Evolutionary conservation across 2,329 filamentous ascomycete species (phyloP).

Genomic region (Dactylonectria estremocensis): DNA sequence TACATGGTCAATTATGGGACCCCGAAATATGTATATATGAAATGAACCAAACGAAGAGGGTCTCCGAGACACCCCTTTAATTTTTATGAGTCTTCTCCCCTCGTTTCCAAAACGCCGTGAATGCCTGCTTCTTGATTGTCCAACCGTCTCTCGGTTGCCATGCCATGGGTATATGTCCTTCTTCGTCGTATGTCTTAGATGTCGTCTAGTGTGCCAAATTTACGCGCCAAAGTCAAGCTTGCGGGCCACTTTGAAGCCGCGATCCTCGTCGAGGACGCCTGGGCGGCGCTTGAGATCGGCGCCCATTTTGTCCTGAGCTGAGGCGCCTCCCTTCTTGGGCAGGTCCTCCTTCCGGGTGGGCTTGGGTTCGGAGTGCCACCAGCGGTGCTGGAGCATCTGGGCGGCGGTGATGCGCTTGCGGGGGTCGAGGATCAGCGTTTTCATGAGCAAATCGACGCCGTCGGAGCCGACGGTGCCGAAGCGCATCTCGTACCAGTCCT

Average conservation of each 20-base stretch:
- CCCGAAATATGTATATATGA: slow-evolving; percentile 15
- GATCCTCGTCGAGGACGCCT: slow-evolving; percentile 78
- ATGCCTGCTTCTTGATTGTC: slow-evolving; percentile 9
- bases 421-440: slow-evolving; percentile 90
- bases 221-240: slow-evolving; percentile 82
- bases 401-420: slow-evolving; percentile 83
- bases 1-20: slow-evolving; percentile 8
- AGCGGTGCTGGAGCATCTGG: slow-evolving; percentile 84
- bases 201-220: slow-evolving; percentile 21
- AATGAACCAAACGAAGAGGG: slow-evolving; percentile 4
- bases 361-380: slow-evolving; percentile 88
- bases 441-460: slow-evolving; percentile 90
- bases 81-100: neutral
- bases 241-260: slow-evolving; percentile 83
- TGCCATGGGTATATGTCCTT: neutral
- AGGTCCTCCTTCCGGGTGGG: slow-evolving; percentile 88
- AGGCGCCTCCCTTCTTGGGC: slow-evolving; percentile 81
- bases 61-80: slow-evolving; percentile 16
- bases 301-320: slow-evolving; percentile 81
- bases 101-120: slow-evolving; percentile 27
- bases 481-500: slow-evolving; percentile 80
- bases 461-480: slow-evolving; percentile 87
- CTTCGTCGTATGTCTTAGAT: slow-evolving; percentile 13
- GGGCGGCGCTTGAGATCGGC: slow-evolving; percentile 83
- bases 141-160: slow-evolving; percentile 7